phyloP scores from a whole-genome alignment of 2,329 filamentous ascomycete genomes.

The Nannizzia gypsea region DNA sequence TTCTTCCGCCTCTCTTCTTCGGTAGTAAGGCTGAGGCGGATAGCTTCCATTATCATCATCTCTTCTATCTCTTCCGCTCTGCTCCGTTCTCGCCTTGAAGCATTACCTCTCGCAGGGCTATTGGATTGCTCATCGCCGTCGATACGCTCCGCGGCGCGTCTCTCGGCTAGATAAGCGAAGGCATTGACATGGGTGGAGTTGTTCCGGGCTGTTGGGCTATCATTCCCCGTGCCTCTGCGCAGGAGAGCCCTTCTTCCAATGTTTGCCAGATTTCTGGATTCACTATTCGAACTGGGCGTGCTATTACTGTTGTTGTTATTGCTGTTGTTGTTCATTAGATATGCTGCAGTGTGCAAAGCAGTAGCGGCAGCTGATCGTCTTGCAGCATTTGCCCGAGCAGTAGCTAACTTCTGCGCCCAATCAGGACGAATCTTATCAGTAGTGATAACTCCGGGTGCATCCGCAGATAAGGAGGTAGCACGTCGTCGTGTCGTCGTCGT shows the following conservation, averaged over 20 bases:
- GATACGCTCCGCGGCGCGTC: constrained; percentile 28
- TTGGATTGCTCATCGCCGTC: constrained; percentile 19
- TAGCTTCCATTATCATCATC: constrained; percentile 97
- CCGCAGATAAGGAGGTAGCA: constrained; percentile 65
- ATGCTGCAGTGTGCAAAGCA: constrained; percentile 86
- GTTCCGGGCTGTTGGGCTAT: constrained; percentile 25
- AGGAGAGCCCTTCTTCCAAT: constrained; percentile 46
- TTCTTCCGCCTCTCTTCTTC: constrained; percentile 88
- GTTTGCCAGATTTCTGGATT: constrained; percentile 43
- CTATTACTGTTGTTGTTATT: constrained; percentile 17
- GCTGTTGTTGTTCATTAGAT: constrained; percentile 54
- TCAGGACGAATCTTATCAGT: constrained; percentile 88
- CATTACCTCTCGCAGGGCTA: constrained; percentile 37
- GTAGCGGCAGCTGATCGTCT: constrained; percentile 85
- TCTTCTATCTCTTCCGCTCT: constrained; percentile 85
- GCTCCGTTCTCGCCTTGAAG: constrained; percentile 41
- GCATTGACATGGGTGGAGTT: constrained; percentile 34
- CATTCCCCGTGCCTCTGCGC: constrained; percentile 30
- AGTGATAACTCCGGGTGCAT: constrained; percentile 73
- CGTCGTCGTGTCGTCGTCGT: constrained; percentile 39
- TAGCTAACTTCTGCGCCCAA: constrained; percentile 80
- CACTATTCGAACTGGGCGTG: constrained; percentile 26
- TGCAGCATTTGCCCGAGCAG: constrained; percentile 73
- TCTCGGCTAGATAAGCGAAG: constrained; percentile 37
- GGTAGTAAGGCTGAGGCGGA: constrained; percentile 75